Percentiles rank a stretch among this genome's conserved stretches.
phyloP scores from a whole-genome alignment of 108 stramenopile genomes.

The Nannochloropsis gaditana region DNA sequence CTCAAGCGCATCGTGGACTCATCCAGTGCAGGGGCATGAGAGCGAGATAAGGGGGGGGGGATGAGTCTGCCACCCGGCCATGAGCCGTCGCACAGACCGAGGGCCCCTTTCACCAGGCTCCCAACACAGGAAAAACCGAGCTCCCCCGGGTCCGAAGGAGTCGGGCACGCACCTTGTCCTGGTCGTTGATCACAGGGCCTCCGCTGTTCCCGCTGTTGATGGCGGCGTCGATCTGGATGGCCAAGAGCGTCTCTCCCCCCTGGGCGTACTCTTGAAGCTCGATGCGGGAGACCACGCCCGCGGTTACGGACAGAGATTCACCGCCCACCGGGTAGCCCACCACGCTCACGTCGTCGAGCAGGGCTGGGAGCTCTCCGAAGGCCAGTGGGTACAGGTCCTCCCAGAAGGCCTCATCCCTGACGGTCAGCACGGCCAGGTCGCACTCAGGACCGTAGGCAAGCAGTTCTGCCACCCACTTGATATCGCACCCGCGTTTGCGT shows the following conservation, averaged over 20 bases:
- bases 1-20: too few relatives aligned
- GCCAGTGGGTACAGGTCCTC: slow-evolving; percentile 28
- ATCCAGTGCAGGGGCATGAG: too few relatives aligned
- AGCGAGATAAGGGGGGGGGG: too few relatives aligned
- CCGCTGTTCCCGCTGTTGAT: slow-evolving; percentile 65
- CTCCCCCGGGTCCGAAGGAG: too few relatives aligned
- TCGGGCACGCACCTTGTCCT: slow-evolving; percentile 44
- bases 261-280: slow-evolving; percentile 57
- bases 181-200: slow-evolving; percentile 62
- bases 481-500: slow-evolving; percentile 36
- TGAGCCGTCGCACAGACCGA: too few relatives aligned
- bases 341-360: slow-evolving; percentile 62
- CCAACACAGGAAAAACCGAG: too few relatives aligned
- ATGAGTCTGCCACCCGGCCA: too few relatives aligned
- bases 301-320: slow-evolving; percentile 57
- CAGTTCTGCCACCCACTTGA: slow-evolving; percentile 27
- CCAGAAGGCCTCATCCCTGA: slow-evolving; percentile 48
- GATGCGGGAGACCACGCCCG: slow-evolving; percentile 64
- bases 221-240: slow-evolving; percentile 67
- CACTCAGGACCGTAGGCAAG: slow-evolving; percentile 47
- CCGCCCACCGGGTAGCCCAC: slow-evolving; percentile 67
- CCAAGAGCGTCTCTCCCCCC: slow-evolving; percentile 51
- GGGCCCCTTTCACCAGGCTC: too few relatives aligned
- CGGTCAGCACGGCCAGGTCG: slow-evolving; percentile 51
- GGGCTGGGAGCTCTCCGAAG: slow-evolving; percentile 52